These are phyloP conservation scores for Venturia effusa DNA, from an alignment of 2,329 filamentous ascomycete genomes.

Conservation along the genomic window DNA sequence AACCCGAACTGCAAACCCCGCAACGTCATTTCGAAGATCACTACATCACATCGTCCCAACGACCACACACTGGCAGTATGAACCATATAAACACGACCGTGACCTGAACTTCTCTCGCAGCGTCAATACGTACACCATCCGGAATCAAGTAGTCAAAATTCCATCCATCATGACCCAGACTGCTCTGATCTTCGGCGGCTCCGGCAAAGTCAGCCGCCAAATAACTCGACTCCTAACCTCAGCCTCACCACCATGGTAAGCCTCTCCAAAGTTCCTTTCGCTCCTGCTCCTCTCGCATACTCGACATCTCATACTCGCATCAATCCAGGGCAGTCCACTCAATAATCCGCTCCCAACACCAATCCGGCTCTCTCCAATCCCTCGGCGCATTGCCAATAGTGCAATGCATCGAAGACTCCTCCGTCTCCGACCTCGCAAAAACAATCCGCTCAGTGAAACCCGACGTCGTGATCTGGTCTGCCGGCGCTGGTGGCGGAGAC, in stretches of 20 bases:
- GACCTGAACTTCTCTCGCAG: neutral
- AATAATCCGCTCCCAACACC: constrained; percentile 24
- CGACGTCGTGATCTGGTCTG: constrained; percentile 24
- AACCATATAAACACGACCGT: too few species aligned
- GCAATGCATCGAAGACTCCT: constrained; percentile 31
- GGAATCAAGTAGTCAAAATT: neutral
- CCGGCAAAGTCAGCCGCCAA: constrained; percentile 25
- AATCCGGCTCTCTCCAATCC: constrained; percentile 24
- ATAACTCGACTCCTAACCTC: constrained; percentile 18
- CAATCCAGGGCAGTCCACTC: constrained; percentile 21
- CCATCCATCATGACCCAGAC: constrained; percentile 6
- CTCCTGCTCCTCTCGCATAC: neutral
- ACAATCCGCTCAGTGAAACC: constrained; percentile 26
- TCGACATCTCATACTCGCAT: neutral
- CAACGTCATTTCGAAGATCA: neutral
- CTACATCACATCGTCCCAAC: neutral
- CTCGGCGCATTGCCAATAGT: constrained; percentile 34
- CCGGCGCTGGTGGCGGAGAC: constrained; percentile 24
- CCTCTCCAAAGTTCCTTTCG: neutral
- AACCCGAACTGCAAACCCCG: neutral
- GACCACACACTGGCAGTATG: too few species aligned
- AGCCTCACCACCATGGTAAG: neutral
- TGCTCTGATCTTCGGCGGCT: constrained; percentile 25
- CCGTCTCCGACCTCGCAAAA: constrained; percentile 26
- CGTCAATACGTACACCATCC: neutral